Evolutionary conservation across 2,329 filamentous ascomycete genomes (phyloP), one percentile per base, ranked within the genome.

Genomic region (Trichoderma sp.): DNA sequence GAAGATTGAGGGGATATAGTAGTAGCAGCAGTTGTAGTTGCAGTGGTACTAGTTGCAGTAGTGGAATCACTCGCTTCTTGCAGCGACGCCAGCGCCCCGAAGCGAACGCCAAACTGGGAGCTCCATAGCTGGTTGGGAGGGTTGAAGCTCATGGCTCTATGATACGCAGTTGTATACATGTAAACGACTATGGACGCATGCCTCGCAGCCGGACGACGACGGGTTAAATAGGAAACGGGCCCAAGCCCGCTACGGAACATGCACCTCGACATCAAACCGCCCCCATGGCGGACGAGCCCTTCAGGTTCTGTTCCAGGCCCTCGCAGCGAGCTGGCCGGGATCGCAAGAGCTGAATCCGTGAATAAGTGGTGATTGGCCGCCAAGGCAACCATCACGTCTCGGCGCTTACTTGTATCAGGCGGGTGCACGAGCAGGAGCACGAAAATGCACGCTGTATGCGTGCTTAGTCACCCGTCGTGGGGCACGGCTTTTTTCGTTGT

Each of bases 381-480:
- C 37, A 30, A 63, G 46, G 67, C 67, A 66, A 21, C 49, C 66
- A 68, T 61, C 66, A 68, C n/a, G 56, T 63, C 49, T 60, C 58
- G 56, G 64, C 64, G 58, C 60, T 65, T 66, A 34, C 32, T 34
- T 13, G 32, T 4, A 34, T 3, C 11, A 69, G 37, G 11, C 26
- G 59, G 49, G 52, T 52, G 49, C 32, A 8, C n/a, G 30, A 24
- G 39, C 2, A 49, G 46, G n/a, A 49, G n/a, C 6, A 55, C 16
- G 51, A 43, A 43, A 54, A 37, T 7, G 56, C 56, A 59, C 11
- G n/a, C 14, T 10, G 21, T 32, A 32, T 14, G 37, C 5, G 28
- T n/a, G 18, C 52, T 81, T 78, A 81, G 78, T 81, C 79, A 81
- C 72, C 59, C 59, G 13, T 69, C 76, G 77, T 79, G 78, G 66